phyloP scores from a whole-genome alignment of 2,329 filamentous ascomycete species.

The Cladosporium sp. region DNA sequence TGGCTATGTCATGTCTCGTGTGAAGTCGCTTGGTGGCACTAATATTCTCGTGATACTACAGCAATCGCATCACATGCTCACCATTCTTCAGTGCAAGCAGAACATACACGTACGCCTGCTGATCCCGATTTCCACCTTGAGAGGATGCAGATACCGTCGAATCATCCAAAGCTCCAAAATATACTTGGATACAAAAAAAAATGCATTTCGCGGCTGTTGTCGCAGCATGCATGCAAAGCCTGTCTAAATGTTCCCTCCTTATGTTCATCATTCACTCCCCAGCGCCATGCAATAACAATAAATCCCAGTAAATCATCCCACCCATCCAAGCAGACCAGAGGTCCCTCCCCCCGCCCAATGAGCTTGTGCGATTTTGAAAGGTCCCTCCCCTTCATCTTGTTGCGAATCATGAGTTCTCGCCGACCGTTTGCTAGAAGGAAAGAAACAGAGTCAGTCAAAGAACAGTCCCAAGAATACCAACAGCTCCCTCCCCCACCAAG shows the following conservation, averaged over 20 bases:
- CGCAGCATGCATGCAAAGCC: background rate
- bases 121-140: background rate
- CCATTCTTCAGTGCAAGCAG: background rate
- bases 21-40: too few relatives aligned
- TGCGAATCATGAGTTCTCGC: constrained; percentile 13
- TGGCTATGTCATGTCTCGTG: too few relatives aligned
- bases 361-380: background rate
- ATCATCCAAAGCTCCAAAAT: too few relatives aligned
- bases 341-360: background rate
- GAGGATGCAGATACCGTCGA: too few relatives aligned
- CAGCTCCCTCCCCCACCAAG: too few relatives aligned
- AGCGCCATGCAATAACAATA: constrained; percentile 11
- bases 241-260: background rate
- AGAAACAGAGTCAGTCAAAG: background rate
- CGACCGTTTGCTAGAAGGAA: constrained; percentile 14
- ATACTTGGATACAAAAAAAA: too few relatives aligned
- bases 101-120: too few relatives aligned
- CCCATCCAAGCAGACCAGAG: background rate
- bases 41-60: too few relatives aligned
- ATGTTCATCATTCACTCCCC: constrained; percentile 8
- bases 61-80: too few relatives aligned
- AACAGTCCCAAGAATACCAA: too few relatives aligned
- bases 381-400: background rate
- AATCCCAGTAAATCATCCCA: background rate
- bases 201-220: too few relatives aligned